Evolutionary conservation across 805 yeast species (phyloP).

Genomic region (Pichia gijzeniarum): DNA sequence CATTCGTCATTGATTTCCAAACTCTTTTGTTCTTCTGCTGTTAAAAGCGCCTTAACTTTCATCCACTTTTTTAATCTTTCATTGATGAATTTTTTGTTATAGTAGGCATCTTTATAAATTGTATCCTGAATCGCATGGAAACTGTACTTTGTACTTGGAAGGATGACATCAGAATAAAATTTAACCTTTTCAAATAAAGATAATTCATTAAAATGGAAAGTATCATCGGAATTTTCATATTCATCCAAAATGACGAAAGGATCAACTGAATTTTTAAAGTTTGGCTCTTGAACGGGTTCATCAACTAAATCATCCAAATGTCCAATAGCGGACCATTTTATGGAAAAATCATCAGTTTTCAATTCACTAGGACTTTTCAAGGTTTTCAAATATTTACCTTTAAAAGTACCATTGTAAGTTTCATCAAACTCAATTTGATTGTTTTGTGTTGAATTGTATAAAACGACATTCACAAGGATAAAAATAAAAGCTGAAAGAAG

Average conservation of each 20-base stretch:
- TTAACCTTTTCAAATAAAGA: slow-evolving; percentile 15
- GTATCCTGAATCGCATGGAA: slow-evolving; percentile 26
- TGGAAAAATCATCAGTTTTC: slow-evolving; percentile 24
- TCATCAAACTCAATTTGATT: slow-evolving; percentile 16
- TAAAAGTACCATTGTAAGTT: slow-evolving; percentile 27
- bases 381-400: slow-evolving; percentile 23
- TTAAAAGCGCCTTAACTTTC: slow-evolving; percentile 21
- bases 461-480: background rate
- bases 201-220: slow-evolving; percentile 11
- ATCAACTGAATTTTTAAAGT: slow-evolving; percentile 18
- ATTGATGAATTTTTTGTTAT: slow-evolving; percentile 23
- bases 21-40: slow-evolving; percentile 19
- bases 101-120: slow-evolving; percentile 27
- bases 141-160: slow-evolving; percentile 20
- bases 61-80: slow-evolving; percentile 25
- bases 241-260: slow-evolving; percentile 20
- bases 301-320: slow-evolving; percentile 26
- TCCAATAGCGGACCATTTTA: slow-evolving; percentile 24
- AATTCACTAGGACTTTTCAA: slow-evolving; percentile 19
- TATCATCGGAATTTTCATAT: slow-evolving; percentile 13
- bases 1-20: slow-evolving; percentile 22
- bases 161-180: slow-evolving; percentile 16
- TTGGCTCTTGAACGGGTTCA: slow-evolving; percentile 23
- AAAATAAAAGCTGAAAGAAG: background rate
- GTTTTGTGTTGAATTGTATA: background rate